These are phyloP conservation scores for Lichtheimia hyalospora DNA, from an alignment of 371 early-diverging fungal species.

Conservation along the genomic window DNA sequence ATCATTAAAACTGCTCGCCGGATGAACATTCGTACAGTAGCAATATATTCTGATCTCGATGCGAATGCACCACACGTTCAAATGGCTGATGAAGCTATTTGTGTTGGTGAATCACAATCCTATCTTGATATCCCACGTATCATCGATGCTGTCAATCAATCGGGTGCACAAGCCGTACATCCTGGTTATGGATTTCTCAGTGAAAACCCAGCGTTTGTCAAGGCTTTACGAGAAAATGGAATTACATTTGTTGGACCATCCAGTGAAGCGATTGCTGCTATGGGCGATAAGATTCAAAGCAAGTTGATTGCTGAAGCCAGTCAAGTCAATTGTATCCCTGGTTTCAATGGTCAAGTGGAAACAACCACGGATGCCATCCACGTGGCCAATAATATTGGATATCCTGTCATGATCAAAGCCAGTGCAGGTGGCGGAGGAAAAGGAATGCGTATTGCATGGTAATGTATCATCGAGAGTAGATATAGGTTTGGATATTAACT, in stretches of 20 bases:
- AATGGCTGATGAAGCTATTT: slow-evolving; percentile 79
- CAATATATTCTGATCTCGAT: slow-evolving; percentile 73
- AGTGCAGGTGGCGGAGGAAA: slow-evolving; percentile 91
- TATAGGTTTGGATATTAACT: neutral
- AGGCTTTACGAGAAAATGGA: slow-evolving; percentile 54
- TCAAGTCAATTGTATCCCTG: slow-evolving; percentile 66
- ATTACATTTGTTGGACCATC: slow-evolving; percentile 80
- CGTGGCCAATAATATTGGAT: slow-evolving; percentile 61
- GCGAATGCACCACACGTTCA: slow-evolving; percentile 77
- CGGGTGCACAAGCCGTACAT: slow-evolving; percentile 79
- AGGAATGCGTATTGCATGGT: slow-evolving; percentile 78
- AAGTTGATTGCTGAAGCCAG: slow-evolving; percentile 72
- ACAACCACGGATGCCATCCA: slow-evolving; percentile 37
- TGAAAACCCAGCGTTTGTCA: slow-evolving; percentile 81
- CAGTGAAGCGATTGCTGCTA: slow-evolving; percentile 77
- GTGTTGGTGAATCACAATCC: slow-evolving; percentile 67
- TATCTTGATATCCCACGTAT: slow-evolving; percentile 72
- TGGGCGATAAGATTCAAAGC: slow-evolving; percentile 91
- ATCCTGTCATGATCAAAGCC: slow-evolving; percentile 86
- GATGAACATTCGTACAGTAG: slow-evolving; percentile 51
- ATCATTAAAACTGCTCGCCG: slow-evolving; percentile 49
- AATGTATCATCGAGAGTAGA: slow-evolving; percentile 12
- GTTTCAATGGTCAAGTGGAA: slow-evolving; percentile 64
- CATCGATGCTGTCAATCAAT: slow-evolving; percentile 54
- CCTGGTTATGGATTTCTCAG: slow-evolving; percentile 90